Evolutionary conservation across 2,329 filamentous ascomycete genomes (phyloP).

Genomic region (Chaetomium strumarium): DNA sequence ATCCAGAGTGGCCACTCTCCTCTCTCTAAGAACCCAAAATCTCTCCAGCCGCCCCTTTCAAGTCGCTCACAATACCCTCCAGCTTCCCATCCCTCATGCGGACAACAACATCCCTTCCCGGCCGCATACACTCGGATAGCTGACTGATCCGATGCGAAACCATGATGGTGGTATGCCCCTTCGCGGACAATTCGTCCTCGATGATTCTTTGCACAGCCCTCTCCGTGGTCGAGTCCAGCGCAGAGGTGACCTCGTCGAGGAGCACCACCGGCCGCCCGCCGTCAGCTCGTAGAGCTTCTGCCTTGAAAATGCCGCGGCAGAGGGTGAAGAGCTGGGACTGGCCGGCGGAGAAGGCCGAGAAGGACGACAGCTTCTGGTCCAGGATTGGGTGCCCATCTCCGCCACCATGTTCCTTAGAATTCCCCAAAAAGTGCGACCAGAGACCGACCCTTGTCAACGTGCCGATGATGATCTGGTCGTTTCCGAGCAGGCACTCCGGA

Average conservation of each 20-base stretch:
- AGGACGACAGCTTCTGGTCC: not conserved
- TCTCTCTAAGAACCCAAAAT: too few species aligned
- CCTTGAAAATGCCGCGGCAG: constrained; percentile 34
- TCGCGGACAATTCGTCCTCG: constrained; percentile 16
- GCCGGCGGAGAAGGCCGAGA: constrained; percentile 28
- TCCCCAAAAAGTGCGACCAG: constrained; percentile 11
- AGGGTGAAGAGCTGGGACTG: constrained; percentile 42
- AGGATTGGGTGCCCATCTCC: not conserved
- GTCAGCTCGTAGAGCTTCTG: constrained; percentile 22
- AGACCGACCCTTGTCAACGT: constrained; percentile 34
- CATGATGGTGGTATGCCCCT: constrained; percentile 22
- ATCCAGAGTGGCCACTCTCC: too few species aligned
- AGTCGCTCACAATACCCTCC: too few species aligned
- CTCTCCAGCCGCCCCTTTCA: too few species aligned
- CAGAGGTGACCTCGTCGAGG: constrained; percentile 33
- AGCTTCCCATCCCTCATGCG: constrained; percentile 17
- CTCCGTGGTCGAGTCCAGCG: constrained; percentile 18
- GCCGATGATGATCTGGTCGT: constrained; percentile 34
- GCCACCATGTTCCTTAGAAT: not conserved
- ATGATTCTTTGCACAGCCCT: constrained; percentile 16
- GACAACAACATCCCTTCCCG: constrained; percentile 16
- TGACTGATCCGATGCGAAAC: constrained; percentile 23
- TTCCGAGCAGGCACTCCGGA: constrained; percentile 23
- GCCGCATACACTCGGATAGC: constrained; percentile 4
- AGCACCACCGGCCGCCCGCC: constrained; percentile 29